Base-by-base conservation (phyloP, 306 rosid genomes). In the Pterocarpus santalinus region DNA sequence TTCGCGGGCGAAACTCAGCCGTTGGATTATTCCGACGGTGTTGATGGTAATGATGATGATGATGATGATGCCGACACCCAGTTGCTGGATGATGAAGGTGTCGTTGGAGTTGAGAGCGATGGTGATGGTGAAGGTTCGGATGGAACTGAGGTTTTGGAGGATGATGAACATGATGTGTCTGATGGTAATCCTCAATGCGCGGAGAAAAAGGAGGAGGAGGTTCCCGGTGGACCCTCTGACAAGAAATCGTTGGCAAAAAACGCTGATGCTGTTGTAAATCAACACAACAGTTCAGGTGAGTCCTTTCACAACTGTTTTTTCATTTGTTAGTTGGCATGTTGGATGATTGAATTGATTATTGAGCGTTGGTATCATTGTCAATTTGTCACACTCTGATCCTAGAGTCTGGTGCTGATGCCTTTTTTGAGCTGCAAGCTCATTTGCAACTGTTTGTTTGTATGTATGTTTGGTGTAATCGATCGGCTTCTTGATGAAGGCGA, bases 101-200 rank as follows among this genome's bases (percentile, higher is more conserved):
- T 58, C 52, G 14, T 8, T 52, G 57, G 17, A 51, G n/a, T 13
- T 51, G 57, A 51, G 5, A 51, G 15, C 7, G 53, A 9, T 47
- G 53, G n/a, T 47, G 88, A 43, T 8, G 38, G 69, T 75, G 38
- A 73, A 33, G 89, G 71, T 51, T 75, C 72, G 0, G 90, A 88
- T 70, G n/a, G 73, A 44, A 96, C 94, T 63, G 83, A 84, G 66
- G 72, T 88, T 82, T 82, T 93, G 84, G 85, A 76, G 74, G 83
- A 79, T 52, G 89, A 84, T 15, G 85, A n/a, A 22, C 72, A 7
- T 15, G 61, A 55, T 55, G 61, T 58, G 12, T 58, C 12, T 32
- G 73, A 58, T 65, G 90, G 88, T 76, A 81, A 81, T 72, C 55
- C 44, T 53, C 81, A 57, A 4, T 67, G 80, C 3, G 69, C 15